These are phyloP conservation scores for Debaryomyces sp. DNA, from an alignment of 1,139 yeast genomes.

Conservation along the genomic window DNA sequence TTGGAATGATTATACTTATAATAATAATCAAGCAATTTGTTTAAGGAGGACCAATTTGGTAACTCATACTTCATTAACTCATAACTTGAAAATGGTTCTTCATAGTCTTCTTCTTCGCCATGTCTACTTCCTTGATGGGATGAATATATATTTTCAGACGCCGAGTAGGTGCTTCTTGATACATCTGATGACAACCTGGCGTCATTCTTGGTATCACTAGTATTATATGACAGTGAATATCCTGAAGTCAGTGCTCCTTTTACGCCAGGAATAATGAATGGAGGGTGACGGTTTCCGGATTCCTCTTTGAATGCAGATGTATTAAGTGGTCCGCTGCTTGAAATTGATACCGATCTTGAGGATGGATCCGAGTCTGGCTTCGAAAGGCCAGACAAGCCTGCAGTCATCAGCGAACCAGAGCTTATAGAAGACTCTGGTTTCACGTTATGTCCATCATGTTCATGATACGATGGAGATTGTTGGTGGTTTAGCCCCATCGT, in stretches of 20 bases:
- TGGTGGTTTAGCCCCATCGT: constrained; percentile 12
- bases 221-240: not conserved
- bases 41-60: constrained; percentile 44
- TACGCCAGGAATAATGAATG: not conserved
- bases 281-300: not conserved
- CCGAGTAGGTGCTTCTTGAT: not conserved
- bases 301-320: not conserved
- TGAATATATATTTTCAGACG: not conserved
- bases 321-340: not conserved
- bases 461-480: constrained; percentile 1
- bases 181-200: not conserved
- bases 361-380: not conserved
- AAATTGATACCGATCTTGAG: not conserved
- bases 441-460: not conserved
- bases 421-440: not conserved
- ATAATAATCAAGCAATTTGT: constrained; percentile 46
- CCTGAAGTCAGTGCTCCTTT: not conserved
- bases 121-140: not conserved
- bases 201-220: not conserved
- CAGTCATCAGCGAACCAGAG: constrained; percentile 11
- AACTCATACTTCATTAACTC: constrained; percentile 31
- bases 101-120: not conserved
- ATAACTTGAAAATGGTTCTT: constrained; percentile 8
- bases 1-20: constrained; percentile 51
- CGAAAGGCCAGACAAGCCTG: not conserved